These are phyloP conservation scores for Babesia ovis DNA, from an alignment of 169 alveolate species.

Conservation along the genomic window DNA sequence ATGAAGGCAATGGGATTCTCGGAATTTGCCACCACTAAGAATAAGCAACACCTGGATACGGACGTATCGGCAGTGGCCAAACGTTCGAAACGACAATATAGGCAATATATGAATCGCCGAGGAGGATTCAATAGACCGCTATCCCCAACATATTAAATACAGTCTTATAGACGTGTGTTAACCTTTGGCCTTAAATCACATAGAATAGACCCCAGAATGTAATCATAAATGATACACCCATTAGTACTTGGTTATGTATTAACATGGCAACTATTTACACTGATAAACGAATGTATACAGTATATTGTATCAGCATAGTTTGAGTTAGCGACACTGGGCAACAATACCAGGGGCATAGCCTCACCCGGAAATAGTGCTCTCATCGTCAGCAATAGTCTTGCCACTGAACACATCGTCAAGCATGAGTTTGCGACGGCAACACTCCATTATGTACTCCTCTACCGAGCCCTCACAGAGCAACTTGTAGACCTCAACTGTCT, in stretches of 20 bases:
- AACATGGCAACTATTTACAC: too few species aligned
- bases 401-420: conserved; percentile 62
- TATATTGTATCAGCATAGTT: too few species aligned
- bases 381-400: neutral
- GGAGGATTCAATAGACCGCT: conserved; percentile 92
- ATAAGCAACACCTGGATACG: conserved; percentile 75
- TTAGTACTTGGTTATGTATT: too few species aligned
- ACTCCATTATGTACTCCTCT: conserved; percentile 87
- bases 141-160: conserved; percentile 75
- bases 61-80: conserved; percentile 83
- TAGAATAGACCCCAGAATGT: too few species aligned
- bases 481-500: conserved; percentile 88
- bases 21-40: conserved; percentile 55
- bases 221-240: too few species aligned
- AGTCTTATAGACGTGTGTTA: too few species aligned
- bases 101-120: conserved; percentile 92
- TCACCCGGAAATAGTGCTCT: neutral
- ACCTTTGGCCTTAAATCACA: too few species aligned
- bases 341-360: conserved; percentile 5
- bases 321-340: too few species aligned
- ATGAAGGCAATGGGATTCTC: conserved; percentile 48
- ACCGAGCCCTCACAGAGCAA: conserved; percentile 87
- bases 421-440: conserved; percentile 52
- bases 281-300: too few species aligned
- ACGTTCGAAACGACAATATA: conserved; percentile 85